phyloP scores from a whole-genome alignment of 169 alveolate species.

The Toxoplasma gondii region DNA sequence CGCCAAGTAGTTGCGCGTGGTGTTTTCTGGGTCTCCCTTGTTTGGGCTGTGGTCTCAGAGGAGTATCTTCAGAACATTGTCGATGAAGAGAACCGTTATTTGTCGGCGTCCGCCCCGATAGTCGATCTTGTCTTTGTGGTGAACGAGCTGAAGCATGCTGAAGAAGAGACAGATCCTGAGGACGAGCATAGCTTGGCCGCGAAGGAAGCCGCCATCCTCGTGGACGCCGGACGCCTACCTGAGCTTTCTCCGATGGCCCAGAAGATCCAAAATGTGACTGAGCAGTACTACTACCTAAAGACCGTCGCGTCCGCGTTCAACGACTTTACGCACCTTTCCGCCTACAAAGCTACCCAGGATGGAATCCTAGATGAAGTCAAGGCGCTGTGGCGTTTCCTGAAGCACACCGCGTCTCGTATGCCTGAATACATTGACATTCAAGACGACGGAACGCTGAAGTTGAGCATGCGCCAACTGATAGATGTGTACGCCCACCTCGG shows the following conservation, averaged over 20 bases:
- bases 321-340: neutral
- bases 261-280: neutral
- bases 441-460: neutral
- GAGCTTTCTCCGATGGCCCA: neutral
- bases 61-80: neutral
- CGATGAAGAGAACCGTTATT: neutral
- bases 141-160: constrained; percentile 13
- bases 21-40: no score
- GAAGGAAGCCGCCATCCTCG: neutral
- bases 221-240: neutral
- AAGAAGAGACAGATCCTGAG: neutral
- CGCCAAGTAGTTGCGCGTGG: no score
- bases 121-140: constrained; percentile 25
- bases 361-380: neutral
- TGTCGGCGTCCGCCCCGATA: neutral
- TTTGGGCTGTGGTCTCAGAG: neutral
- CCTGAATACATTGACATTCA: neutral
- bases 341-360: neutral
- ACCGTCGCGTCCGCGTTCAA: neutral
- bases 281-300: neutral
- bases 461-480: neutral
- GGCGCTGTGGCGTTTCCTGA: neutral
- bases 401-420: neutral
- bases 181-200: neutral
- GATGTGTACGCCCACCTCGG: neutral